Evolutionary conservation across 2,329 filamentous ascomycete genomes (phyloP).

Genomic region (Periconia sp.): DNA sequence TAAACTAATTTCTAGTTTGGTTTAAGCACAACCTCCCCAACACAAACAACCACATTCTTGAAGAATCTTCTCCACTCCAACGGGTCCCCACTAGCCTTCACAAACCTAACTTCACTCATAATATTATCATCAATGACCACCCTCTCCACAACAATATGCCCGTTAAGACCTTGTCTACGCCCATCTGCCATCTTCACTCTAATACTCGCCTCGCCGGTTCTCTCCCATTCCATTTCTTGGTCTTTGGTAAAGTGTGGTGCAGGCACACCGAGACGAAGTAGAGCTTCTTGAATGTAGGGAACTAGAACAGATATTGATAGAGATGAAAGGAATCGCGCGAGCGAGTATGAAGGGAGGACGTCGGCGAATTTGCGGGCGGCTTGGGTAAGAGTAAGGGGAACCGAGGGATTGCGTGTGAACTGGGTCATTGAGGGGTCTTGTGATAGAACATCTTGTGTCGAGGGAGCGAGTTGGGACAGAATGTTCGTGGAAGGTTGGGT

Average conservation of each 20-base stretch:
- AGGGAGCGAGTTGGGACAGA: conserved; percentile 41
- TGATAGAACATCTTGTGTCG: conserved; percentile 66
- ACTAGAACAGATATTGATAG: conserved; percentile 77
- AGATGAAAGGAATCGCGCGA: conserved; percentile 91
- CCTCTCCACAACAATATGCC: conserved; percentile 76
- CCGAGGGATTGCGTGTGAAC: conserved; percentile 78
- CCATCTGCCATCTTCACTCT: conserved; percentile 78
- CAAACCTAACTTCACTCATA: conserved; percentile 80
- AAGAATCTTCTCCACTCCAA: conserved; percentile 97
- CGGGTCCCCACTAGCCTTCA: conserved; percentile 94
- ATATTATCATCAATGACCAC: conserved; percentile 70
- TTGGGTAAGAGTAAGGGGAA: conserved; percentile 86
- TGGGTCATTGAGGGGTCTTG: conserved; percentile 86
- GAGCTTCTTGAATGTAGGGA: conserved; percentile 77
- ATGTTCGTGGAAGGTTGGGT: conserved; percentile 20
- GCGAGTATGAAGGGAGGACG: conserved; percentile 83
- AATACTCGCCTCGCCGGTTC: conserved; percentile 65
- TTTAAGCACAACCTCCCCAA: conserved; percentile 78
- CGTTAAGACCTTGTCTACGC: conserved; percentile 73
- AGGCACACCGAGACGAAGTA: conserved; percentile 86
- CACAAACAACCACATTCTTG: conserved; percentile 89
- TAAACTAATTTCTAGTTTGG: conserved; percentile 33
- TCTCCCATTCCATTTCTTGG: conserved; percentile 39
- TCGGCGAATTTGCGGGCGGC: conserved; percentile 87
- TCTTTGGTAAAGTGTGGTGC: conserved; percentile 55